Conservation (phyloP, 768 basidiomycete species). For the Hortiboletus campestris region DNA sequence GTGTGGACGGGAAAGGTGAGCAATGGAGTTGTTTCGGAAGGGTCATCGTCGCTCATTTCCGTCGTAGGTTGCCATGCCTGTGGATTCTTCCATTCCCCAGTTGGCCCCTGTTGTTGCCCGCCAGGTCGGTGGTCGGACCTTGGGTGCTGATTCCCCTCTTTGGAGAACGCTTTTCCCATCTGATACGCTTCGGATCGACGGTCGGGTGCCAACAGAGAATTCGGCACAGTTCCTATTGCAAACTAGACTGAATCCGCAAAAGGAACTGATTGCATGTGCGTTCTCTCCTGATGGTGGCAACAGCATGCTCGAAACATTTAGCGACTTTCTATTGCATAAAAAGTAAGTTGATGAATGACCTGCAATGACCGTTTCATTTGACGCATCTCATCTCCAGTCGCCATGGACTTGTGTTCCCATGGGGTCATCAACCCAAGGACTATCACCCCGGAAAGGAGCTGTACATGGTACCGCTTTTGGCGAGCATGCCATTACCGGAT, state of each 20-base stretch:
- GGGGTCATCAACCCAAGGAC: constrained; percentile 75
- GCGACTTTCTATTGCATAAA: constrained; percentile 68
- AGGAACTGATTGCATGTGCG: constrained; percentile 77
- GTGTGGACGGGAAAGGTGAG: constrained; percentile 79
- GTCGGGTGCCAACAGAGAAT: constrained; percentile 74
- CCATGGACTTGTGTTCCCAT: constrained; percentile 83
- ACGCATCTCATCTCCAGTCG: constrained; percentile 48
- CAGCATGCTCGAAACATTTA: constrained; percentile 54
- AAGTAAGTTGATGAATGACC: constrained; percentile 46
- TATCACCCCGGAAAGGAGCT: constrained; percentile 78
- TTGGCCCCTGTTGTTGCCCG: constrained; percentile 66
- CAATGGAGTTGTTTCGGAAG: constrained; percentile 3
- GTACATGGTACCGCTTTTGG: constrained; percentile 76
- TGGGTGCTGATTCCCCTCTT: constrained; percentile 55
- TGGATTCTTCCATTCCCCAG: constrained; percentile 69
- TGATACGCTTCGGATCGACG: constrained; percentile 71
- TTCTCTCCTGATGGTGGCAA: constrained; percentile 56
- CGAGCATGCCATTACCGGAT: constrained; percentile 71
- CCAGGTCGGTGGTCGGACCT: constrained; percentile 72
- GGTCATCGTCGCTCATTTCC: constrained; percentile 13
- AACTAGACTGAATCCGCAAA: constrained; percentile 70
- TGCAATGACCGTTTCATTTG: constrained; percentile 9
- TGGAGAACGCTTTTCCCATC: constrained; percentile 80
- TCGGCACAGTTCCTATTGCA: constrained; percentile 78
- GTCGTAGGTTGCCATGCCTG: constrained; percentile 71